These are phyloP conservation scores for Saccharomyces hybrid DNA, from an alignment of 1,139 yeast genomes.

Conservation along the genomic window DNA sequence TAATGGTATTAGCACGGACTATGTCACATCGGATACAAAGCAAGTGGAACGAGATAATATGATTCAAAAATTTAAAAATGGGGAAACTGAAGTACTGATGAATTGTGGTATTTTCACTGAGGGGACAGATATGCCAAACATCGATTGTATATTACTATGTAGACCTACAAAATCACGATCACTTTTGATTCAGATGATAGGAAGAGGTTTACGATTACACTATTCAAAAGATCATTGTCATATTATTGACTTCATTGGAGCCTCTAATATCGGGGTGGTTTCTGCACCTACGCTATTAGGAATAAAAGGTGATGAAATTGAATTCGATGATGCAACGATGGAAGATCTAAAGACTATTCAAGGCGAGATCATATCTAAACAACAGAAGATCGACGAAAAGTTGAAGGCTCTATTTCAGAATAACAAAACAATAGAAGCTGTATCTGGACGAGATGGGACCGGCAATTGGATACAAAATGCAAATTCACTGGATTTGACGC, in stretches of 20 bases:
- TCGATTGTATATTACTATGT: constrained; percentile 71
- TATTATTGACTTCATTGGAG: constrained; percentile 68
- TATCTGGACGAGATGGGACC: constrained; percentile 5
- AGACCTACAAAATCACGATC: constrained; percentile 76
- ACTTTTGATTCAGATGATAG: constrained; percentile 78
- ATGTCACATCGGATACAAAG: constrained; percentile 62
- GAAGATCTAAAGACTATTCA: constrained; percentile 30
- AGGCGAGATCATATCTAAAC: constrained; percentile 18
- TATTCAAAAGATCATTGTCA: constrained; percentile 60
- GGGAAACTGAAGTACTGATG: constrained; percentile 62
- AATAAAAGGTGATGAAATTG: constrained; percentile 32
- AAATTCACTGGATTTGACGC: constrained; percentile 26
- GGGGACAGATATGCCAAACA: constrained; percentile 90
- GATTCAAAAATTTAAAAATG: constrained; percentile 52
- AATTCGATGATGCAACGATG: constrained; percentile 34
- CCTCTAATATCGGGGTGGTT: constrained; percentile 49
- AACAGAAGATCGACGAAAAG: constrained; percentile 3
- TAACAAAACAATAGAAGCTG: neutral
- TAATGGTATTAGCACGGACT: constrained; percentile 63
- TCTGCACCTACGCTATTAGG: constrained; percentile 58
- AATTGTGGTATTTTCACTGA: constrained; percentile 91
- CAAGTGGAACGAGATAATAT: constrained; percentile 45
- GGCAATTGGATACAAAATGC: constrained; percentile 12
- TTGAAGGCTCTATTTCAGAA: constrained; percentile 3
- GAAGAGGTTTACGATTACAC: constrained; percentile 71